Evolutionary conservation across 164 flowering plant species (phyloP), one percentile per base, ranked within the genome.

Genomic region (Stephania yunnanensis): DNA sequence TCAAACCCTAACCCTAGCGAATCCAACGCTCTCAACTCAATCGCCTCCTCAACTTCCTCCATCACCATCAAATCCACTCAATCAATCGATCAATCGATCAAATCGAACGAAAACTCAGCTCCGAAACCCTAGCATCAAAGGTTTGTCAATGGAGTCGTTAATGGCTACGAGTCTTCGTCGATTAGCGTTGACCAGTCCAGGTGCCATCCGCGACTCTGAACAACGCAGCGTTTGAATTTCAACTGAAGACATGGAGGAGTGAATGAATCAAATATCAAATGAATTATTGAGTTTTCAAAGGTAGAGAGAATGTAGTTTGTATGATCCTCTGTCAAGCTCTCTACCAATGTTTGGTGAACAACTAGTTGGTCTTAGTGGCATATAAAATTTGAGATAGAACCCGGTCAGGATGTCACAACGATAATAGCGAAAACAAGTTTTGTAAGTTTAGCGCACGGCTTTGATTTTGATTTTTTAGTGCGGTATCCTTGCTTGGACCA

Each of bases 1-100:
- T 93, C 97, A 69, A 93, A 92, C 58, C 97, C 98, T 73, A 81
- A 77, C 20, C 98, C 98, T 71, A 93, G 68, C 22, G 89, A 76
- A 74, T 86, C 82, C 75, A 86, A 46, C 0, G 97, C 98, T 68
- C 85, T 81, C 19, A 80, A 31, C 80, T 84, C 94, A 17, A 91
- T 31, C 52, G 83, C 73, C 79, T 75, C 25, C 63, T 81, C 83
- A 36, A 30, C 66, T 65, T 10, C 71, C 52, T 69, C 71, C 46
- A 6, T 11, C 9, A 45, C 7, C 58, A 13, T 17, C 25, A 58
- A 5, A 63, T 72, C 77, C 42, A 36, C 42, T 53, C 74, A 71
- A 61, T 74, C 36, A 29, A 25, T 42, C 5, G 61, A 31, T 3
- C 53, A 12, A 73, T 22, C 45, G 48, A 30, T 53, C 15, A 53